These are phyloP conservation scores for Colletotrichum limetticola DNA, from an alignment of 2,329 filamentous ascomycete genomes.

Conservation along the genomic window DNA sequence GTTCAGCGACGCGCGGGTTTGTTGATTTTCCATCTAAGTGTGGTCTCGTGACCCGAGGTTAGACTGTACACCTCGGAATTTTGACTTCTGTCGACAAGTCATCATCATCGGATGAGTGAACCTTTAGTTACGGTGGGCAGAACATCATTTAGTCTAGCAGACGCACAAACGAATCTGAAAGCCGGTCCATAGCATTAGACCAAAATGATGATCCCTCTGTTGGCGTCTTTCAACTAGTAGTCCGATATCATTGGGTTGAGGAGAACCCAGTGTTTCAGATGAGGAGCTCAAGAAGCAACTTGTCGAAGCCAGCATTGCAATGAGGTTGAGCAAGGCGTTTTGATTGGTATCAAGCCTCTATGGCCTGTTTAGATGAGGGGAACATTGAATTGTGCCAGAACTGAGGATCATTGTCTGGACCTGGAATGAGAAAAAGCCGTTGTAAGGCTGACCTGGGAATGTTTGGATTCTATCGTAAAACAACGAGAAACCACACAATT, in stretches of 20 bases:
- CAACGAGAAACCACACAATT: background rate
- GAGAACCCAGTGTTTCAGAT: slow-evolving; percentile 18
- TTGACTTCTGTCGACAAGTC: slow-evolving; percentile 6
- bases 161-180: background rate
- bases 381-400: background rate
- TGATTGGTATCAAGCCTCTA: background rate
- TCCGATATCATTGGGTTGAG: background rate
- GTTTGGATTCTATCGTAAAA: background rate
- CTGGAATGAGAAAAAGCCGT: background rate
- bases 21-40: background rate
- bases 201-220: background rate
- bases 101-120: slow-evolving; percentile 25
- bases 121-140: background rate
- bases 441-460: slow-evolving; percentile 22
- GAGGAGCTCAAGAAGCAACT: slow-evolving; percentile 1
- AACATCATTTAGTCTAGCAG: background rate
- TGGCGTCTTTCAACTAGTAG: background rate
- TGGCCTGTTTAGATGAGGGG: background rate
- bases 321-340: background rate
- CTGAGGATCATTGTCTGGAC: background rate
- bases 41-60: slow-evolving; percentile 2
- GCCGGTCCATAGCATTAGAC: background rate
- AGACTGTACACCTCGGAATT: background rate
- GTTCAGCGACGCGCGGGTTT: background rate
- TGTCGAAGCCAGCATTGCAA: background rate